phyloP scores from a whole-genome alignment of 768 basidiomycete genomes.

The Lactarius pseudohatsudake region DNA sequence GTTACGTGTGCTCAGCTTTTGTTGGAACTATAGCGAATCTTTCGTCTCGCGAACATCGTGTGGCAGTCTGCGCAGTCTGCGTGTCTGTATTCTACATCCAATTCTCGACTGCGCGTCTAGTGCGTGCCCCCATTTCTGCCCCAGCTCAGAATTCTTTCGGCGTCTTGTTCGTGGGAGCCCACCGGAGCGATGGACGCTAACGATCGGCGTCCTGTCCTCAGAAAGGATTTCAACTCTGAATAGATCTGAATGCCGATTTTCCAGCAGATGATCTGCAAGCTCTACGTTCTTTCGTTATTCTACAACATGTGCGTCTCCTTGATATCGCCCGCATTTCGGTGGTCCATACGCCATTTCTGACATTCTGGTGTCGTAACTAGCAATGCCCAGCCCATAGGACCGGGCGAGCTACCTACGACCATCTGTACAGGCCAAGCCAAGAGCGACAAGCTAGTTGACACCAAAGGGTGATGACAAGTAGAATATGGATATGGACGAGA shows the following conservation, averaged over 20 bases:
- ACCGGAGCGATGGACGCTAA: background rate
- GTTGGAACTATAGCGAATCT: background rate
- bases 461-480: background rate
- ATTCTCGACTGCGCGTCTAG: background rate
- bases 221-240: constrained; percentile 5
- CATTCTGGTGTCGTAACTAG: background rate
- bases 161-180: background rate
- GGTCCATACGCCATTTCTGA: background rate
- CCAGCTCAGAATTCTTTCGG: background rate
- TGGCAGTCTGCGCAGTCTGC: constrained; percentile 17
- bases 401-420: background rate
- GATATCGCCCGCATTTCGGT: background rate
- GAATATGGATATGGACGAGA: too few relatives aligned
- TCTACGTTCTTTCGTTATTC: constrained; percentile 18
- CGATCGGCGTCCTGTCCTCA: background rate
- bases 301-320: constrained; percentile 11
- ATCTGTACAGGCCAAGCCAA: background rate
- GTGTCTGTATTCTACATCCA: background rate
- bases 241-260: background rate
- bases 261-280: constrained; percentile 14
- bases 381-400: background rate
- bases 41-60: constrained; percentile 1
- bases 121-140: background rate
- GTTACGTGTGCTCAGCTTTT: background rate
- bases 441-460: too few relatives aligned